Evolutionary conservation across 345 rosid species (phyloP).

Genomic region (Viola odorata): DNA sequence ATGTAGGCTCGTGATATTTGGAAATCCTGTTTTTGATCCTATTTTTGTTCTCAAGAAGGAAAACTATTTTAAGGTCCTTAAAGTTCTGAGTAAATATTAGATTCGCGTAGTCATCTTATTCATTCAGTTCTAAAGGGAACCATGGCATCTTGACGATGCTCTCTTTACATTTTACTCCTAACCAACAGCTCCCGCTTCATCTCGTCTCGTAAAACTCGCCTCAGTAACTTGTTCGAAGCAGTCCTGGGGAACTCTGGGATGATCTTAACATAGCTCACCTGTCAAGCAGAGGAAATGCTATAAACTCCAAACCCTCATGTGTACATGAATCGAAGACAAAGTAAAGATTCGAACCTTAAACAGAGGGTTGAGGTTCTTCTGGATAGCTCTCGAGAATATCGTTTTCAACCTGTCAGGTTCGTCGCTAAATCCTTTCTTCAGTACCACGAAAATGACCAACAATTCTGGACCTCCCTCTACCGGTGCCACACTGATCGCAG

Average conservation of each 20-base stretch:
- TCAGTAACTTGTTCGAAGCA: slow-evolving; percentile 73
- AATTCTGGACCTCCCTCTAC: slow-evolving; percentile 69
- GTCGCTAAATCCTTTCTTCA: slow-evolving; percentile 44
- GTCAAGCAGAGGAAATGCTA: slow-evolving; percentile 5
- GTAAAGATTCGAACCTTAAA: slow-evolving; percentile 50
- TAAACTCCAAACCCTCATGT: neutral
- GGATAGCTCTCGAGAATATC: slow-evolving; percentile 56
- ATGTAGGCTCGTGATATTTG: too few relatives aligned
- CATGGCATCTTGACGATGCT: too few relatives aligned
- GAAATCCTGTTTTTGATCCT: too few relatives aligned
- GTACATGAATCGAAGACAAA: neutral
- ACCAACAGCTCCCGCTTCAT: slow-evolving; percentile 40
- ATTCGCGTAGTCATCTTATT: too few relatives aligned
- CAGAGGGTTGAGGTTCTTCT: slow-evolving; percentile 71
- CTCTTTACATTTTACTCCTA: slow-evolving; percentile 21
- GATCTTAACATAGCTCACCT: slow-evolving; percentile 73
- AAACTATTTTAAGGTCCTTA: too few relatives aligned
- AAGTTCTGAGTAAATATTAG: too few relatives aligned
- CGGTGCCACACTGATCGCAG: slow-evolving; percentile 61
- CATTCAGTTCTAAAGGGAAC: too few relatives aligned
- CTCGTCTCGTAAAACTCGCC: slow-evolving; percentile 70
- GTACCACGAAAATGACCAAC: slow-evolving; percentile 50
- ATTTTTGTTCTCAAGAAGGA: too few relatives aligned
- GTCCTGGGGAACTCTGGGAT: slow-evolving; percentile 68
- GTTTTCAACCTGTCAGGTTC: slow-evolving; percentile 44